phyloP scores from a whole-genome alignment of 179 eudicot species.

The Beta macrorhiza region DNA sequence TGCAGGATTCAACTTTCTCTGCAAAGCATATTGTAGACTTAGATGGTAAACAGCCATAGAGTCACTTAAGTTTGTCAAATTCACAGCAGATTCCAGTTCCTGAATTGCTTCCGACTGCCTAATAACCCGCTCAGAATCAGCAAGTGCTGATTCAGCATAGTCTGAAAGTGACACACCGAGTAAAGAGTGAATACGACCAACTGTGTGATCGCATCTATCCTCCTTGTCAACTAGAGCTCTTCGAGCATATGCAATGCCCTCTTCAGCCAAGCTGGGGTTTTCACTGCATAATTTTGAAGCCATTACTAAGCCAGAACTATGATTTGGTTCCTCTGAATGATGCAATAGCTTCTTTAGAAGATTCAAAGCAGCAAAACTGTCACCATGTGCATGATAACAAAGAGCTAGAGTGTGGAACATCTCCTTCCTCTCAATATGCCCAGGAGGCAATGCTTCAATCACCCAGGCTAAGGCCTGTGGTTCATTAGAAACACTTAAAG shows the following conservation, averaged over 20 bases:
- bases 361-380: constrained; percentile 56
- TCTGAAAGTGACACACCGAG: constrained; percentile 65
- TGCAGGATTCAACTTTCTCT: constrained; percentile 80
- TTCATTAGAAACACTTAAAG: constrained; percentile 62
- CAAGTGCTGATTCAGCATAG: constrained; percentile 41
- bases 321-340: constrained; percentile 46
- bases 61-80: constrained; percentile 48
- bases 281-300: constrained; percentile 74
- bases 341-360: constrained; percentile 56
- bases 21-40: constrained; percentile 71
- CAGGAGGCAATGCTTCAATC: constrained; percentile 81
- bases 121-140: constrained; percentile 55
- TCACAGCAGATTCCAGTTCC: constrained; percentile 56
- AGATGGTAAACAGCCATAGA: constrained; percentile 53
- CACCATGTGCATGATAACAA: constrained; percentile 68
- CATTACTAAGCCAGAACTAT: constrained; percentile 52
- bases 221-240: constrained; percentile 55
- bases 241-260: constrained; percentile 62
- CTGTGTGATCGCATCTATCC: constrained; percentile 49
- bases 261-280: constrained; percentile 47
- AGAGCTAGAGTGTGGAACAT: constrained; percentile 63
- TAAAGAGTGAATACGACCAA: constrained; percentile 50
- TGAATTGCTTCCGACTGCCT: constrained; percentile 63
- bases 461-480: constrained; percentile 58
- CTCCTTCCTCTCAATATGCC: constrained; percentile 54